Conservation (phyloP, 2,329 filamentous ascomycete species). For the Colletotrichum tropicale region DNA sequence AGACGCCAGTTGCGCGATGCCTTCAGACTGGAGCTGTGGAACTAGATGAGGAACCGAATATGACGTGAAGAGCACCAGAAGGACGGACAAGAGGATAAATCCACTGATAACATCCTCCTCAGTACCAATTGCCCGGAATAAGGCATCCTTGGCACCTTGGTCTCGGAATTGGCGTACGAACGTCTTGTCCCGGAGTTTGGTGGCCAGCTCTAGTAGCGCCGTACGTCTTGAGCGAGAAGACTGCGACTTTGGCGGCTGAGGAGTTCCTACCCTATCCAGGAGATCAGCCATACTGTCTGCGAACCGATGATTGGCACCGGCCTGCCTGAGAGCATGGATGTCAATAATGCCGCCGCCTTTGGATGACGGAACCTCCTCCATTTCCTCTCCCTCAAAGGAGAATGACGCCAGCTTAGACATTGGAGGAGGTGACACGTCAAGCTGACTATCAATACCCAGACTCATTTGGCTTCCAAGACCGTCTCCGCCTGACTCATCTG, state of each 20-base stretch:
- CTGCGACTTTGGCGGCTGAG: conserved; percentile 46
- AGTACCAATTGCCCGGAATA: conserved; percentile 66
- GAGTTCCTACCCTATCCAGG: conserved; percentile 62
- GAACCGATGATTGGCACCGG: conserved; percentile 70
- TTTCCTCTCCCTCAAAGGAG: conserved; percentile 46
- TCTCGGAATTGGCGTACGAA: conserved; percentile 76
- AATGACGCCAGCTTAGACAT: conserved; percentile 24
- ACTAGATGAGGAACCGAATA: conserved; percentile 65
- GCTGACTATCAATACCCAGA: conserved; percentile 25
- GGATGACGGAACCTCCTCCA: conserved; percentile 42
- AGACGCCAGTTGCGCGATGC: conserved; percentile 58
- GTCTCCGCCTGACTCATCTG: conserved; percentile 28
- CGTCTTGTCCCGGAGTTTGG: conserved; percentile 63
- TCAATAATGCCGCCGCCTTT: conserved; percentile 60
- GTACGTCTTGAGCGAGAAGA: conserved; percentile 59
- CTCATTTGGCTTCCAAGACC: conserved; percentile 27
- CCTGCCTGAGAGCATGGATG: conserved; percentile 69
- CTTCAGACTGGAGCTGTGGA: conserved; percentile 59
- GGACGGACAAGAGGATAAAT: conserved; percentile 67
- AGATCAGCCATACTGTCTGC: conserved; percentile 70
- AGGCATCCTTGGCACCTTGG: conserved; percentile 70
- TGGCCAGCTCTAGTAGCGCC: conserved; percentile 63
- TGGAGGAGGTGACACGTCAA: conserved; percentile 10
- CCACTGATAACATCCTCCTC: conserved; percentile 67
- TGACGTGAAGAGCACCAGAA: conserved; percentile 65